These are phyloP conservation scores for Nakazawaea ernobii DNA, from an alignment of 805 yeast species.

Conservation along the genomic window DNA sequence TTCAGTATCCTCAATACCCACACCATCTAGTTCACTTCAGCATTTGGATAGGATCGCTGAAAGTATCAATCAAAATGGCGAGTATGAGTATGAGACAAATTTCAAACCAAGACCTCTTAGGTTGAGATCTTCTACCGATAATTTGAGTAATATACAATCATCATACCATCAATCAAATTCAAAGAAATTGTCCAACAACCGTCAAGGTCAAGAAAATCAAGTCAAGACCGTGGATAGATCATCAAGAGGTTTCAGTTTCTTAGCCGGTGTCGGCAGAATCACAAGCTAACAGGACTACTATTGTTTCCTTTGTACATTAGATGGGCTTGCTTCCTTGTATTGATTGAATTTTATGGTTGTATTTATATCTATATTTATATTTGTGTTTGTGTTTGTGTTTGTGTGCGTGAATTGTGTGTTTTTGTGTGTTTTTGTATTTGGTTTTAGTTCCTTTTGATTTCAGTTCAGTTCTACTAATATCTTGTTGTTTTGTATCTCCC, in stretches of 20 bases:
- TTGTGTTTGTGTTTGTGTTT: too few relatives aligned
- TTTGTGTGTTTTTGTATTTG: neutral
- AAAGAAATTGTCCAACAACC: neutral
- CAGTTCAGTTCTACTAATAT: neutral
- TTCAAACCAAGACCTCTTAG: neutral
- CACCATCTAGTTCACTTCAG: constrained; percentile 9
- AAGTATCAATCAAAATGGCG: neutral
- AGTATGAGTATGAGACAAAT: too few relatives aligned
- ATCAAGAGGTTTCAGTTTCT: constrained; percentile 7
- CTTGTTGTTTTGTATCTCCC: neutral
- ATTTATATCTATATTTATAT: too few relatives aligned
- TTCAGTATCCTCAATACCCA: constrained; percentile 4
- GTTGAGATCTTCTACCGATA: constrained; percentile 8
- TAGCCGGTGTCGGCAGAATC: constrained; percentile 2
- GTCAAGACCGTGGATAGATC: neutral
- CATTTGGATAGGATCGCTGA: neutral
- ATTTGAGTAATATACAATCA: constrained; percentile 2
- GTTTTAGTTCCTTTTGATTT: neutral
- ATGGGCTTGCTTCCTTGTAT: too few relatives aligned
- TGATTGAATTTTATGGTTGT: too few relatives aligned
- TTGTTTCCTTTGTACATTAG: neutral
- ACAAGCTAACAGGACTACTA: neutral
- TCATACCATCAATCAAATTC: neutral
- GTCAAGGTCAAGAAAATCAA: constrained; percentile 2
- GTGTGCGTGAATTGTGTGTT: neutral